Evolutionary conservation across 108 stramenopile species (phyloP).

Genomic region (Stephanodiscus minutulus): DNA sequence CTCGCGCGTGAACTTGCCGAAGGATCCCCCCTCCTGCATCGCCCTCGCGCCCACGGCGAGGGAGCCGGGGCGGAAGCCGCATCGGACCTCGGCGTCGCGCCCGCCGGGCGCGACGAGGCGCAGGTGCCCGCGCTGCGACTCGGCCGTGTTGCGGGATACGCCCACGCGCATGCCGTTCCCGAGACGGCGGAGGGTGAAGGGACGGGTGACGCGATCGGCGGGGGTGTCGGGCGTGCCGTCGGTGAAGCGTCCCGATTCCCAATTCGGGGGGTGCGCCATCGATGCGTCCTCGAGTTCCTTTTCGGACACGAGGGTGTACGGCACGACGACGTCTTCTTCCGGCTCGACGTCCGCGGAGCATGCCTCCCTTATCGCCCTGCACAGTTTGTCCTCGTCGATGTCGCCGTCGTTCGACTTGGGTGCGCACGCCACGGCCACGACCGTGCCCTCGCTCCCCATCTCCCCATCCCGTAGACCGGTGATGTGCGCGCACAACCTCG

Average conservation of each 20-base stretch:
- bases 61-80: conserved; percentile 78
- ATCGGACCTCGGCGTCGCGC: conserved; percentile 83
- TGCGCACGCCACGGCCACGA: conserved; percentile 83
- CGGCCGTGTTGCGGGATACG: conserved; percentile 76
- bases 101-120: conserved; percentile 93
- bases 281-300: conserved; percentile 70
- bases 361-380: conserved; percentile 77
- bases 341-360: conserved; percentile 80
- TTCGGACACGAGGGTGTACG: conserved; percentile 75
- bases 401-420: conserved; percentile 70
- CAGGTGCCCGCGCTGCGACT: conserved; percentile 91
- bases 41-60: conserved; percentile 94
- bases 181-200: conserved; percentile 84
- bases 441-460: conserved; percentile 43
- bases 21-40: conserved; percentile 98
- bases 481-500: conserved; percentile 92
- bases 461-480: conserved; percentile 70
- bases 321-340: conserved; percentile 86
- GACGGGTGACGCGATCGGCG: conserved; percentile 80
- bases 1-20: conserved; percentile 92
- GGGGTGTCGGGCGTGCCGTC: conserved; percentile 92
- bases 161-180: conserved; percentile 87
- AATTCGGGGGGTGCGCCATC: conserved; percentile 65
- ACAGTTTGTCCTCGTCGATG: conserved; percentile 72
- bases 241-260: conserved; percentile 77